Percentiles rank a stretch among this genome's conserved stretches.
Conservation (phyloP, 805 yeast genomes). For the Wickerhamiella sergipiensis region DNA sequence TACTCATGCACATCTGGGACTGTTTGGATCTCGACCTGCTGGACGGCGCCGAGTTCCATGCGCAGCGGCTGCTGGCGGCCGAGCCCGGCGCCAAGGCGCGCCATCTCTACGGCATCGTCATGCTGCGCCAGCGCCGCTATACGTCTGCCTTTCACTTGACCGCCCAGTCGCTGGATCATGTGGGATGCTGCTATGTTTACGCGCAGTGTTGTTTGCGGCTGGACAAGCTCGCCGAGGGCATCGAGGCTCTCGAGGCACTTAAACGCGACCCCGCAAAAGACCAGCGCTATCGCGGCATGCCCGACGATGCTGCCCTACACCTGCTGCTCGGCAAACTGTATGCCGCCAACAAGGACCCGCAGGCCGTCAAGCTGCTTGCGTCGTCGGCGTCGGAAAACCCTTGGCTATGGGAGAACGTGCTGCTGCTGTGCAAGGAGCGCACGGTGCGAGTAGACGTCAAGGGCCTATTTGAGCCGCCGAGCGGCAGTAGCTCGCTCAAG, state of each 20-base stretch:
- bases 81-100: conserved; percentile 43
- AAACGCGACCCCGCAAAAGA: not conserved
- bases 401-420: conserved; percentile 75
- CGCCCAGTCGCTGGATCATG: conserved; percentile 39
- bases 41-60: conserved; percentile 70
- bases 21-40: conserved; percentile 56
- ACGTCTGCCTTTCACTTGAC: conserved; percentile 30
- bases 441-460: conserved; percentile 58
- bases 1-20: conserved; percentile 39
- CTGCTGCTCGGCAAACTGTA: conserved; percentile 60
- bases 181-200: conserved; percentile 65
- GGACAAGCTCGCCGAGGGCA: conserved; percentile 47
- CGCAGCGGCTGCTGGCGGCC: conserved; percentile 65
- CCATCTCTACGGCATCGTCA: conserved; percentile 56
- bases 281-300: conserved; percentile 24
- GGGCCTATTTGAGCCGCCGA: conserved; percentile 17
- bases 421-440: conserved; percentile 46
- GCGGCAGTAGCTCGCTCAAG: not conserved
- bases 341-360: conserved; percentile 40
- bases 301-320: conserved; percentile 60
- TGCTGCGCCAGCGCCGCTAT: conserved; percentile 43
- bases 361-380: conserved; percentile 53
- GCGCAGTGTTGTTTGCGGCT: conserved; percentile 52
- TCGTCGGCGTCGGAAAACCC: conserved; percentile 64
- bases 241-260: conserved; percentile 31